Evolutionary conservation across 2,329 filamentous ascomycete genomes (phyloP), one percentile per base, ranked within the genome.

Genomic region (Fusarium irregulare): DNA sequence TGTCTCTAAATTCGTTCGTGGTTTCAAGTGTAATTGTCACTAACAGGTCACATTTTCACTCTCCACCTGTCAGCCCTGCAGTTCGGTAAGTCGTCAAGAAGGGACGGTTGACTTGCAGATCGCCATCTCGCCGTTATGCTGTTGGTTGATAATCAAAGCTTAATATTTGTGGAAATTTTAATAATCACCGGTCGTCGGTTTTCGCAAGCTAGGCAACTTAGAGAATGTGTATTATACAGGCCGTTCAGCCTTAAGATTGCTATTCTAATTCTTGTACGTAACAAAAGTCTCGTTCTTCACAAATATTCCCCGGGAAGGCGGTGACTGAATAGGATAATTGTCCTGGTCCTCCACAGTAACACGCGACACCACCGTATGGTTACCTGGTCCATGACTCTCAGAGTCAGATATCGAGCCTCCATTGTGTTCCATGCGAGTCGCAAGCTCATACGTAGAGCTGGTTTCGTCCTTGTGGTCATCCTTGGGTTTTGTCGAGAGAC

Each of bases 1-100:
- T 2, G 32, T 3, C 9, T 34, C 13, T 3, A 34, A 5, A 9
- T 10, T 5, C 16, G 32, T 3, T 10, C 1, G 3, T 18, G 4
- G 32, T n/a, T 37, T 11, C 6, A 37, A 10, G 6, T n/a, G 10
- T 3, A 10, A 37, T 37, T 3, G 6, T 37, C 18, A 37, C 34
- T 37, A n/a, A 6, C 18, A 3, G 18, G 10, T n/a, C 9, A n/a
- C 10, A n/a, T 37, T 37, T 37, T 3, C 6, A 6, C 18, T n/a
- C 16, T 5, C 34, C 10, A 3, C 1, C 4, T 1, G 18, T 37
- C 18, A 37, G 10, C 18, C 34, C 18, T 37, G 18, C 18, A 12
- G 3, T n/a, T 37, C 34, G 18, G 18, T 7, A n/a, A 37, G 0
- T 2, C 0, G 18, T 10, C 18, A 37, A 37, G 18, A n/a, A 37